phyloP scores from a whole-genome alignment of 2,329 filamentous ascomycete species.

The Pseudogymnoascus verrucosus region DNA sequence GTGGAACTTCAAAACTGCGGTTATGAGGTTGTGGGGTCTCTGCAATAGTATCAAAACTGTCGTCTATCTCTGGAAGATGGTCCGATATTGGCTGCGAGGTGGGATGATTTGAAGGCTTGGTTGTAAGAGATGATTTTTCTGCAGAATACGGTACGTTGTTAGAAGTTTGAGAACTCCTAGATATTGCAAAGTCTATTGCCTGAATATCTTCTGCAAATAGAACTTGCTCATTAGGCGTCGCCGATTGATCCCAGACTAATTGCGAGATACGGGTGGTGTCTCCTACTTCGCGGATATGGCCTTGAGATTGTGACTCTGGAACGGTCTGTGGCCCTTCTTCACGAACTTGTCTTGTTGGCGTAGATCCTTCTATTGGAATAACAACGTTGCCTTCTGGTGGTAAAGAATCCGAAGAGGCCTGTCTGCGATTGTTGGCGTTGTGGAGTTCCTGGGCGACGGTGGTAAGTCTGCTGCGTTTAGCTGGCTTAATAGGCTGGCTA shows the following conservation, averaged over 20 bases:
- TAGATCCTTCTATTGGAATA: conserved; percentile 13
- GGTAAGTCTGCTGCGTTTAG: conserved; percentile 12
- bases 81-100: background rate
- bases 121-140: background rate
- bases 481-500: conserved; percentile 11
- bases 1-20: background rate
- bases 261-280: background rate
- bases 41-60: background rate
- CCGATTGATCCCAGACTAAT: background rate
- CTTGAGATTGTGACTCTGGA: background rate
- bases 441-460: conserved; percentile 6
- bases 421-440: conserved; percentile 16
- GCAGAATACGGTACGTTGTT: background rate
- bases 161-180: background rate
- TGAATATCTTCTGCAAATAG: background rate
- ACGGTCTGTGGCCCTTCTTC: background rate
- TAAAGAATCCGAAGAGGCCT: conserved; percentile 23
- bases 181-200: background rate
- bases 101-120: background rate
- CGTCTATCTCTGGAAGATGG: background rate
- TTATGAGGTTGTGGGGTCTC: background rate
- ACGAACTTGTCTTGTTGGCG: conserved; percentile 2
- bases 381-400: conserved; percentile 9
- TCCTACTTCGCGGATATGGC: background rate
- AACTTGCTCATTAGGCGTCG: conserved; percentile 6